Percentiles rank a stretch among this genome's conserved stretches.
phyloP scores from a whole-genome alignment of 1,284 basidiomycete genomes.

The Ceratobasidium sp. region DNA sequence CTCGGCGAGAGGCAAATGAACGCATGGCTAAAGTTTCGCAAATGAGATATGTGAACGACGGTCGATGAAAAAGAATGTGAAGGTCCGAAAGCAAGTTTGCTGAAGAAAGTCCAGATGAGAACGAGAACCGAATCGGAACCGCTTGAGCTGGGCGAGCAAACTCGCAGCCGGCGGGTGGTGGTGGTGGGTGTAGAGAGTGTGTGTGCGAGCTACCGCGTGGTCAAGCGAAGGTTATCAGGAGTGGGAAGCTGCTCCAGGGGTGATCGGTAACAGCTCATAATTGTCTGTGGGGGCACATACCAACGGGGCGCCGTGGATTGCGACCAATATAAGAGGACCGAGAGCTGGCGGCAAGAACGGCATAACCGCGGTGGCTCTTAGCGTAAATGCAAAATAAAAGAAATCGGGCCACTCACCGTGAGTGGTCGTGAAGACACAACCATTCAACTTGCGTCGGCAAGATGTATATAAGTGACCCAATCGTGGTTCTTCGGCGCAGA shows the following conservation, averaged over 20 bases:
- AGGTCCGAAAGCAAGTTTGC: slow-evolving; percentile 3
- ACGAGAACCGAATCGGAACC: slow-evolving; percentile 9
- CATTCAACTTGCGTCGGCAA: background rate
- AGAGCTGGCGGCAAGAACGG: background rate
- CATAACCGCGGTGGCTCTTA: no score
- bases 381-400: no score
- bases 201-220: slow-evolving; percentile 18
- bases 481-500: slow-evolving; percentile 4
- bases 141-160: background rate
- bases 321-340: slow-evolving; percentile 15
- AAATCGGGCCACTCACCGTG: background rate
- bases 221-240: slow-evolving; percentile 36
- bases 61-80: slow-evolving; percentile 33
- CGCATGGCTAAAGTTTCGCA: slow-evolving; percentile 15
- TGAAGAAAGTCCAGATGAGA: slow-evolving; percentile 14
- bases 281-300: slow-evolving; percentile 23
- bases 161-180: slow-evolving; percentile 21
- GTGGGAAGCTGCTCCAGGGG: slow-evolving; percentile 23
- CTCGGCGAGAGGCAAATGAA: background rate
- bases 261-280: slow-evolving; percentile 39
- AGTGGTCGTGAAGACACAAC: slow-evolving; percentile 28
- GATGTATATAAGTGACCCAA: background rate
- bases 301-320: slow-evolving; percentile 18
- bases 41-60: background rate
- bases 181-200: slow-evolving; percentile 1